Conservation (phyloP, 768 basidiomycete genomes). For the Lactarius pseudohatsudake region DNA sequence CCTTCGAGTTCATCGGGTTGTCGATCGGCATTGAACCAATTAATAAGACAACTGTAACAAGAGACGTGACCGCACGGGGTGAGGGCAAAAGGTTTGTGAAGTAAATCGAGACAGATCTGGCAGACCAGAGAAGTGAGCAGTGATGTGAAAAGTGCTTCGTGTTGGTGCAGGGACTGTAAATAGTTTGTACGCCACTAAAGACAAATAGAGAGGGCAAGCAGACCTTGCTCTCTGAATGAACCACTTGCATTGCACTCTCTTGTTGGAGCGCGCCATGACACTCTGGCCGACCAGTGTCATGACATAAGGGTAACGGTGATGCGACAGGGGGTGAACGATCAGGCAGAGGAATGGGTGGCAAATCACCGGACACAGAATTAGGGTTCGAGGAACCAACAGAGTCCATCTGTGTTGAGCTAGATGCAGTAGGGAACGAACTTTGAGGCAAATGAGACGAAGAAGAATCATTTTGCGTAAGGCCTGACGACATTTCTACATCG, state of each 20-base stretch:
- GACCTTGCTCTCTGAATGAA: conserved; percentile 15
- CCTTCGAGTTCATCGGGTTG: conserved; percentile 9
- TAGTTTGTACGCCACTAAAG: background rate
- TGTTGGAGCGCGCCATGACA: background rate
- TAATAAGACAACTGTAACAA: conserved; percentile 69
- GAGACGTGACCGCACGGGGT: conserved; percentile 75
- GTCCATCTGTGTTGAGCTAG: background rate
- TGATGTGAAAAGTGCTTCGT: conserved; percentile 53
- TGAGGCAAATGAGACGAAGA: background rate
- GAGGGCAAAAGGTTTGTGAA: conserved; percentile 71
- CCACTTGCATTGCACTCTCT: background rate
- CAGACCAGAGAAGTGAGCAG: conserved; percentile 68
- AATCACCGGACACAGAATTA: background rate
- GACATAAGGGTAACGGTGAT: background rate
- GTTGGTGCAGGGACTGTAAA: conserved; percentile 33
- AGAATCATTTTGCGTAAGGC: background rate
- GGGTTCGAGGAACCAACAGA: background rate
- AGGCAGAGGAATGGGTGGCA: background rate
- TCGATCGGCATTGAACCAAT: conserved; percentile 62
- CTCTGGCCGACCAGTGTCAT: background rate
- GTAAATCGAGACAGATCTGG: conserved; percentile 74
- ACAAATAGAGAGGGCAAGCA: conserved; percentile 1
- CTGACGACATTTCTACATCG: background rate
- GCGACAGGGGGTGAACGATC: background rate
- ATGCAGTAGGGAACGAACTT: background rate